Percentiles rank a stretch among this genome's conserved stretches.
These are phyloP conservation scores for Pelargonium fulgidum DNA, from an alignment of 441 rosid species.

Conservation along the genomic window DNA sequence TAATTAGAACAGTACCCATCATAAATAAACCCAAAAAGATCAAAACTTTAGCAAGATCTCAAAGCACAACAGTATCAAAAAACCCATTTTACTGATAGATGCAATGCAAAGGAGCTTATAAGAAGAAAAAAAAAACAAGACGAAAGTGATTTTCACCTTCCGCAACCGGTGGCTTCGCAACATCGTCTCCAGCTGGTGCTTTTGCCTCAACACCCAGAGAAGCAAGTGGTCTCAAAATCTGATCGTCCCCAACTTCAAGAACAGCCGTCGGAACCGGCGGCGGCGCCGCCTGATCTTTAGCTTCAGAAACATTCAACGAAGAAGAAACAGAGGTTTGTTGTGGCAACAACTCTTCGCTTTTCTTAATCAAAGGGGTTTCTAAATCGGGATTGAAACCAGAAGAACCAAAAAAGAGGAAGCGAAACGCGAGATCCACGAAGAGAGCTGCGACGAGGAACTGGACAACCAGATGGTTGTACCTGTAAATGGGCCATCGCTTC, in stretches of 20 bases:
- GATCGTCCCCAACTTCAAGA: not conserved
- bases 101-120: too few species aligned
- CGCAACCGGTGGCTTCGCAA: not conserved
- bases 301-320: constrained; percentile 26
- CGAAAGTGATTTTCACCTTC: not conserved
- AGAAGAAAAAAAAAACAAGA: too few species aligned
- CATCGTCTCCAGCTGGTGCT: not conserved
- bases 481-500: constrained; percentile 32
- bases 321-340: constrained; percentile 15
- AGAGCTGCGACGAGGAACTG: constrained; percentile 46
- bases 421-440: constrained; percentile 46
- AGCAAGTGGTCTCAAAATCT: not conserved
- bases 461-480: constrained; percentile 41
- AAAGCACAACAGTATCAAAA: too few species aligned
- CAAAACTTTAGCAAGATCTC: too few species aligned
- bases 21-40: too few species aligned
- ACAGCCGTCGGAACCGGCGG: not conserved
- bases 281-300: constrained; percentile 41
- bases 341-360: too few species aligned
- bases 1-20: not conserved
- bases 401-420: constrained; percentile 44
- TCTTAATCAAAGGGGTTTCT: constrained; percentile 32
- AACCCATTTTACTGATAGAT: too few species aligned
- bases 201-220: not conserved
- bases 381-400: constrained; percentile 36